phyloP scores from a whole-genome alignment of 192 early-diverging fungal genomes.

The Entophlyctis luteolus region DNA sequence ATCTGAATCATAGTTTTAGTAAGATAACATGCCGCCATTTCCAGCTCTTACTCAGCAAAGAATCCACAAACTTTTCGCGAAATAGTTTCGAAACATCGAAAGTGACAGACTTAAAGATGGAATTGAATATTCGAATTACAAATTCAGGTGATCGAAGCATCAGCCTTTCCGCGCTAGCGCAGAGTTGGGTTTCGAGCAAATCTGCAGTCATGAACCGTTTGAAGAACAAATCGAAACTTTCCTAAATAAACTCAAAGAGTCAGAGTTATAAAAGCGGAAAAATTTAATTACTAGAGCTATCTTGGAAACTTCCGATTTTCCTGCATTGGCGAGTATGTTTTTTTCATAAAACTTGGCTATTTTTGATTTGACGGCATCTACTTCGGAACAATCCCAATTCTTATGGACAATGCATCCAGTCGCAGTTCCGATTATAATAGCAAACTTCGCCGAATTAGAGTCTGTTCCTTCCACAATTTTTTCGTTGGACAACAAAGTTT shows the following conservation, averaged over 20 bases:
- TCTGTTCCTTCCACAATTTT: slow-evolving; percentile 17
- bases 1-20: slow-evolving; percentile 16
- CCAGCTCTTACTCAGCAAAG: slow-evolving; percentile 57
- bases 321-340: slow-evolving; percentile 41
- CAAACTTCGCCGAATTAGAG: neutral
- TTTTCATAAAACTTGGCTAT: slow-evolving; percentile 61
- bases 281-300: slow-evolving; percentile 32
- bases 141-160: slow-evolving; percentile 83
- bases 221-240: slow-evolving; percentile 61
- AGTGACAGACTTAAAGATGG: slow-evolving; percentile 47
- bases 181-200: slow-evolving; percentile 55
- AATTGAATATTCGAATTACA: slow-evolving; percentile 53
- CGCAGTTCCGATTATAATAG: slow-evolving; percentile 8
- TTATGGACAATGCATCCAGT: slow-evolving; percentile 1
- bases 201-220: slow-evolving; percentile 47
- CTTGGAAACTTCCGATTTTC: slow-evolving; percentile 47
- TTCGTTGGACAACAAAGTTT: neutral
- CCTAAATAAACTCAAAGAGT: neutral
- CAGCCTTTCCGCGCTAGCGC: slow-evolving; percentile 66
- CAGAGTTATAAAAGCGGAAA: neutral
- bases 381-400: neutral
- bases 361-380: slow-evolving; percentile 41
- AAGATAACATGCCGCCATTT: neutral
- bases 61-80: slow-evolving; percentile 59
- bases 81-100: slow-evolving; percentile 64